Base-by-base conservation (phyloP, 805 yeast genomes). In the Danielia reshetovae region DNA sequence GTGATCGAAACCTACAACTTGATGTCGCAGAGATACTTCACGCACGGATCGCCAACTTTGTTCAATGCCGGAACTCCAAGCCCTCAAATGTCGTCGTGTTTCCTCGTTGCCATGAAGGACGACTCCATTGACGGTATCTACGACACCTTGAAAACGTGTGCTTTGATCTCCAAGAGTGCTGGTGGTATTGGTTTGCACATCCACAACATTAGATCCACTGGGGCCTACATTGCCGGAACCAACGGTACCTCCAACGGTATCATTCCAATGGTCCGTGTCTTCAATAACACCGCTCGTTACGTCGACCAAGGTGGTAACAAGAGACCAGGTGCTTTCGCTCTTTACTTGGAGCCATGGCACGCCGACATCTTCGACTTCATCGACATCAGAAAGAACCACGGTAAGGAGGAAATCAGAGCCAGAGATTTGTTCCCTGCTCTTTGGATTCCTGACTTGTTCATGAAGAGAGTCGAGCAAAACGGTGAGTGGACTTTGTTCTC, bases 221-320 rank as follows among this genome's bases (percentile, higher is more conserved):
- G 81, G 35, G 72, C 80, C 18, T 75, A 73, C 53, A 75, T 75
- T 49, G 77, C 80, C 30, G 79, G 79, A 47, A 74, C 81, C 19
- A 75, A 75, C 52, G 81, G 81, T 53, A 74, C 79, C 19, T 75
- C 81, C 25, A 75, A 74, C 51, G 81, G 81, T 43, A 68, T 75
- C 33, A 73, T 75, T 42, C 81, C 81, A 26, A 75, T 75, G 81
- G 69, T 75, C 27, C 67, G 80, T 52, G 81, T 75, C 17, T 75
- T 75, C 62, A 75, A 75, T 58, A 75, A 74, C 53, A 75, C 81
- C 25, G 81, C 81, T 24, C 66, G 80, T 54, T 75, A 75, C 49
- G 81, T 75, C 28, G 81, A 75, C 50, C 81, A 75, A 57, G 81
- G 81, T 54, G 81, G 81, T 47, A 75, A 75, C 58, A 75, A 75